Evolutionary conservation across 2,329 filamentous ascomycete species (phyloP).

Genomic region (Diaporthe nobilis): DNA sequence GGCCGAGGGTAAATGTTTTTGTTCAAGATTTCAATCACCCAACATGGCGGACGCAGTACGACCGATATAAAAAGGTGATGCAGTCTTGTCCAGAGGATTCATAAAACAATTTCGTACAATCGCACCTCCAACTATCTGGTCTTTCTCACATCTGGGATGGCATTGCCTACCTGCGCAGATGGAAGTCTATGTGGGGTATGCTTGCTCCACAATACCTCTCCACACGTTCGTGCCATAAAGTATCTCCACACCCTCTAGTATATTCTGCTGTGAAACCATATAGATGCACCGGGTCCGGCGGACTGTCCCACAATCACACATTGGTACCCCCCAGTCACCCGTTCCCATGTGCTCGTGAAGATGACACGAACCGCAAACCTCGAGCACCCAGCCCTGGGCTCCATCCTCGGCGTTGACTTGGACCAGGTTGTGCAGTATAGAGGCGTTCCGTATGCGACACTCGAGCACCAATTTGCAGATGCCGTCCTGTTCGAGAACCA

Average conservation of each 20-base stretch:
- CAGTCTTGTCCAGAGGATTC: too few relatives aligned
- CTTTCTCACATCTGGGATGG: too few relatives aligned
- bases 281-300: not conserved
- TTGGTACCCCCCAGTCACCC: too few relatives aligned
- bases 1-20: not conserved
- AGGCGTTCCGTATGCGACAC: not conserved
- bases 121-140: too few relatives aligned
- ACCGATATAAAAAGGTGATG: too few relatives aligned
- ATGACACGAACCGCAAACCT: not conserved
- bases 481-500: not conserved
- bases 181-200: not conserved
- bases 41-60: too few relatives aligned
- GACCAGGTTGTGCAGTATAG: not conserved
- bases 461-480: not conserved
- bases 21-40: too few relatives aligned
- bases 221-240: constrained; percentile 4
- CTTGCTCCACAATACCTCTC: constrained; percentile 7
- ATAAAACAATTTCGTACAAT: too few relatives aligned
- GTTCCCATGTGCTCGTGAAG: not conserved
- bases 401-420: not conserved
- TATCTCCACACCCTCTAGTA: not conserved
- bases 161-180: too few relatives aligned
- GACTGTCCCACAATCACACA: too few relatives aligned
- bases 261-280: too few relatives aligned
- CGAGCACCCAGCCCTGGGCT: not conserved